Evolutionary conservation across 1,284 basidiomycete genomes (phyloP).

Genomic region (Moniliella sp.): DNA sequence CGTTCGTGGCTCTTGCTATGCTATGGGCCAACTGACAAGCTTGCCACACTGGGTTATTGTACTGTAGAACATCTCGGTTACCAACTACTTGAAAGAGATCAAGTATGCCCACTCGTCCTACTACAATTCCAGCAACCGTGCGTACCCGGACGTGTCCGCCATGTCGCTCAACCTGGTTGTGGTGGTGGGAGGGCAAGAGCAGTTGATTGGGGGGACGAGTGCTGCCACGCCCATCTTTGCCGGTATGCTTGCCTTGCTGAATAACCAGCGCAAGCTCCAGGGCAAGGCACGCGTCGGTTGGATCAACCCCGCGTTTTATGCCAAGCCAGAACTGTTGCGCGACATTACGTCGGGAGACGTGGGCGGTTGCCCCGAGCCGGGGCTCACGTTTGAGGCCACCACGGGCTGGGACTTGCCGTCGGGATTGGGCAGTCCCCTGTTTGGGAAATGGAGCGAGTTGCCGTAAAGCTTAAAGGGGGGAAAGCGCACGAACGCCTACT

Average conservation of each 20-base stretch:
- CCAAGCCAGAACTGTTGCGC: slow-evolving; percentile 1
- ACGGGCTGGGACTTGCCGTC: too few species aligned
- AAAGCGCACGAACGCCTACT: too few species aligned
- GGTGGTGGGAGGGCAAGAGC: slow-evolving; percentile 12
- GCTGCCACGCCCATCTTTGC: slow-evolving; percentile 2
- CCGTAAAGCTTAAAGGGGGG: too few species aligned
- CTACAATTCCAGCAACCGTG: slow-evolving; percentile 43
- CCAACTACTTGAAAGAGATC: too few species aligned
- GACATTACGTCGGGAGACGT: slow-evolving; percentile 1
- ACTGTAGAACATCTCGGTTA: too few species aligned
- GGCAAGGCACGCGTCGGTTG: slow-evolving; percentile 3
- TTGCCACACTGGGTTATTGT: too few species aligned
- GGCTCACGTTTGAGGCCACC: too few species aligned
- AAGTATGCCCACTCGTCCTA: too few species aligned
- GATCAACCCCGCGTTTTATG: slow-evolving; percentile 2
- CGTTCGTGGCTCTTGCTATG: too few species aligned
- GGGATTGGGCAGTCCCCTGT: too few species aligned
- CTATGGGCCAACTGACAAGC: too few species aligned
- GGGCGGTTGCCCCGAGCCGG: slow-evolving; percentile 3
- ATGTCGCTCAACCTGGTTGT: slow-evolving; percentile 39
- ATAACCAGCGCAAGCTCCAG: slow-evolving; percentile 5
- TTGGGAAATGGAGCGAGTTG: too few species aligned
- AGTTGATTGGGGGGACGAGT: slow-evolving; percentile 1
- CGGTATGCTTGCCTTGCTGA: slow-evolving; percentile 1
- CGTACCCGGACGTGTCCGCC: slow-evolving; percentile 51